Evolutionary conservation across 202 grass and related monocot species (phyloP), one percentile per base, ranked within the genome.

Genomic region (Zizania palustris): DNA sequence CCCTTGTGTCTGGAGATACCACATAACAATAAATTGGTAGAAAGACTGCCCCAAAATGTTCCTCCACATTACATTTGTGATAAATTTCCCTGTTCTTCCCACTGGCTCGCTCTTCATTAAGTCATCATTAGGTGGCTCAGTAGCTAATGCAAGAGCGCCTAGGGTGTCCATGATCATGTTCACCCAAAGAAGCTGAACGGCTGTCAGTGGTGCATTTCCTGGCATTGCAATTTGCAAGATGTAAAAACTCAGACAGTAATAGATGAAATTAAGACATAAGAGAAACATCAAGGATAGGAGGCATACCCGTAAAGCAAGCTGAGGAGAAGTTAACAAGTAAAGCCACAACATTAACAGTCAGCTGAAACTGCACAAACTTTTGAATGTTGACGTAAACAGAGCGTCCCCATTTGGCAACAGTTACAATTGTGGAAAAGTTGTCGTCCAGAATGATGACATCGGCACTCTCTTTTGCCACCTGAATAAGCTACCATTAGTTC

Each of bases 151-250:
- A 56, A 97, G 82, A 1, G 93, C 93, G 0, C 93, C 93, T 43
- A 97, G 84, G 44, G 91, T 97, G 78, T 97, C 93, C 93, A 97
- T 97, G 55, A 97, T 97, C 93, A 97, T 93, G 75, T 97, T 97
- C 54, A 97, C 93, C 93, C 93, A 97, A 62, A 97, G 86, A 75
- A 97, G 84, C 61, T 97, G 93, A 69, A 97, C 93, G 64, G 93
- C 91, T 28, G 91, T 97, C 56, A 97, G 85, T 44, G 93, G 93
- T 28, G 88, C 84, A 82, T 90, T 93, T 82, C 93, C 93, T 97
- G 69, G 22, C 6, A 81, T 73, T 74, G 69, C 45, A 70, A 79
- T 79, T 73, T 74, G 69, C 45, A 70, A 79, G 63, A 63, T 81
- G 45, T 33, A 76, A n/a, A 80, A 70, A 45, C 70, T 88, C 56